Evolutionary conservation across 495 filamentous ascomycete genomes (phyloP).

Genomic region (Polyplosphaeria fusca): DNA sequence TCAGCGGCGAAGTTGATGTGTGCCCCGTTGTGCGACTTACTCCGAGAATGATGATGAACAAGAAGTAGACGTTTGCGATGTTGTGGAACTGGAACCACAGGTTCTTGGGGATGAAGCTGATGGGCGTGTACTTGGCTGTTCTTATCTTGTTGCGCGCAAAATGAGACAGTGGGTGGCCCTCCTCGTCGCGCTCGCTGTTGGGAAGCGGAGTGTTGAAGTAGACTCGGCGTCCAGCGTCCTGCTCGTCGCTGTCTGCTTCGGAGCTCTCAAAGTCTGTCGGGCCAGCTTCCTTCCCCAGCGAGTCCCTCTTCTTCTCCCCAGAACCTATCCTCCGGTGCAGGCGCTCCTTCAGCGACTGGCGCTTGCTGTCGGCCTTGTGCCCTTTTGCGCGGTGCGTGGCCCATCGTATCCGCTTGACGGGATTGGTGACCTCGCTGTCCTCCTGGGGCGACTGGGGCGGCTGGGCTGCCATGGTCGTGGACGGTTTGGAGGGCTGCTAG

Average conservation of each 20-base stretch:
- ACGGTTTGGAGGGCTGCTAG: constrained; percentile 10
- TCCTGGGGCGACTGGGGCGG: constrained; percentile 33
- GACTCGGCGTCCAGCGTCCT: constrained; percentile 51
- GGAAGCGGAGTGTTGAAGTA: constrained; percentile 89
- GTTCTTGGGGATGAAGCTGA: constrained; percentile 98
- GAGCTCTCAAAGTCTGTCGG: constrained; percentile 42
- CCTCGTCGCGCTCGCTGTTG: constrained; percentile 72
- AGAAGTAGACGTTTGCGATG: constrained; percentile 96
- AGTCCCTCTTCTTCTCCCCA: constrained; percentile 72
- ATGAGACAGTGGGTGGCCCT: constrained; percentile 64
- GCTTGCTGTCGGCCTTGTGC: constrained; percentile 70
- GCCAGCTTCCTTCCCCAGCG: constrained; percentile 46
- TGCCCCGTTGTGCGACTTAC: constrained; percentile 54
- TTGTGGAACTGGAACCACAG: constrained; percentile 97
- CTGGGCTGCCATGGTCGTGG: constrained; percentile 31
- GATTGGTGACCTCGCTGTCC: constrained; percentile 44
- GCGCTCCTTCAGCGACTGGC: constrained; percentile 77
- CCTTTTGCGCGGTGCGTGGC: constrained; percentile 80
- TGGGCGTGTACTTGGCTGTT: constrained; percentile 92
- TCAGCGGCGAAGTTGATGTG: not conserved
- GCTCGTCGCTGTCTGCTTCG: constrained; percentile 42
- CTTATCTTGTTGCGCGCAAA: constrained; percentile 95
- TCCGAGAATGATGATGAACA: constrained; percentile 89
- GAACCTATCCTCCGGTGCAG: constrained; percentile 61
- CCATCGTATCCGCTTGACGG: constrained; percentile 80